Percentiles rank a stretch among this genome's conserved stretches.
Conservation (phyloP, 352 stramenopile genomes). For the Phytophthora ramorum region DNA sequence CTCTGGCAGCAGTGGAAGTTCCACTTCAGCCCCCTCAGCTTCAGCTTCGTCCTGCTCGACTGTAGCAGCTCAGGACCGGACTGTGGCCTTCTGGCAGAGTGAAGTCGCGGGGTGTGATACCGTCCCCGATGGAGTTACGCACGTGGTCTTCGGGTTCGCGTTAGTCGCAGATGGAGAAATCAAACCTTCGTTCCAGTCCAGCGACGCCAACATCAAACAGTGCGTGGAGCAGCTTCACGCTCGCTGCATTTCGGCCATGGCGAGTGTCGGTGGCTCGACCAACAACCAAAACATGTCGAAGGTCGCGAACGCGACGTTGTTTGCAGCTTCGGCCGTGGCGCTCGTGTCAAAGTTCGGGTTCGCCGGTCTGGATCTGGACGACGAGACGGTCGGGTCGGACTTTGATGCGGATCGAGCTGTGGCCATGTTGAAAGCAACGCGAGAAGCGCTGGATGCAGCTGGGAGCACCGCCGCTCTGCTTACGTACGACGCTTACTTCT, state of each 20-base stretch:
- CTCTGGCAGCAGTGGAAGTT: constrained; percentile 8
- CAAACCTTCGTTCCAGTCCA: constrained; percentile 65
- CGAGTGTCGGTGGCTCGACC: constrained; percentile 72
- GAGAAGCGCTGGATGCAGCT: constrained; percentile 43
- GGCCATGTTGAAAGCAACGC: constrained; percentile 55
- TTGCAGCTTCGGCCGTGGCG: constrained; percentile 55
- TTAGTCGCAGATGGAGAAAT: constrained; percentile 60
- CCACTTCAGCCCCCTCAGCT: constrained; percentile 14
- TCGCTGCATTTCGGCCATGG: constrained; percentile 69
- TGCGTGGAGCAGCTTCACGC: constrained; percentile 65
- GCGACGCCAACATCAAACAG: constrained; percentile 54
- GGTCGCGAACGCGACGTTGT: constrained; percentile 46
- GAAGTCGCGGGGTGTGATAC: constrained; percentile 77
- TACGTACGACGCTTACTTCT: constrained; percentile 80
- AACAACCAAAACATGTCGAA: constrained; percentile 73
- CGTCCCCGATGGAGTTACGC: constrained; percentile 73
- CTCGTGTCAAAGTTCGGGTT: constrained; percentile 75
- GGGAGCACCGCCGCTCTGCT: constrained; percentile 48
- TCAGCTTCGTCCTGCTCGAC: constrained; percentile 25
- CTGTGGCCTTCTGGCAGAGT: constrained; percentile 83
- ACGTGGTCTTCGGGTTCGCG: constrained; percentile 81
- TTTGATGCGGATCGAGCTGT: constrained; percentile 63
- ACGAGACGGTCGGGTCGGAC: constrained; percentile 70
- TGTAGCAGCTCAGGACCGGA: constrained; percentile 57
- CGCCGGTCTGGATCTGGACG: constrained; percentile 76